phyloP scores from a whole-genome alignment of 805 yeast species.

The Myxozyma sirexii region DNA sequence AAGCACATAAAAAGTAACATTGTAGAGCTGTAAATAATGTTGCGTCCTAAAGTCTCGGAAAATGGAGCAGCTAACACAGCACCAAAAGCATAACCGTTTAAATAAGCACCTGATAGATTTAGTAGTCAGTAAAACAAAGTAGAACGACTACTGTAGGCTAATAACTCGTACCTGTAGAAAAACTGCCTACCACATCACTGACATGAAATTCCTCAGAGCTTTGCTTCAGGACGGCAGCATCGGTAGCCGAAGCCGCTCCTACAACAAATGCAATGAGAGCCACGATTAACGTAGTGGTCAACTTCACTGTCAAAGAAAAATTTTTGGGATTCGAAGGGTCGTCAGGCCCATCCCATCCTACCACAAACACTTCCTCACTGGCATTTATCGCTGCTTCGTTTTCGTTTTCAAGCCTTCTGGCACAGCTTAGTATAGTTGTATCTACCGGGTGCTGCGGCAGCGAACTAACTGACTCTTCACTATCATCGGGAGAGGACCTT shows the following conservation, averaged over 20 bases:
- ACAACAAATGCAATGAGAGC: constrained; percentile 26
- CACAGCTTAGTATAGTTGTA: background rate
- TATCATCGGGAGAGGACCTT: too few species aligned
- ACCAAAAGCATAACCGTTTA: constrained; percentile 63
- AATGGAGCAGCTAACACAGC: constrained; percentile 56
- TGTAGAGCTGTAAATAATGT: constrained; percentile 59
- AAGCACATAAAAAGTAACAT: constrained; percentile 31
- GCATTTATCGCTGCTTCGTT: background rate
- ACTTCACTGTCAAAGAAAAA: constrained; percentile 5
- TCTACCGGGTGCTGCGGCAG: background rate
- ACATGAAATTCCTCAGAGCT: constrained; percentile 23
- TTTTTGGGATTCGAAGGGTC: constrained; percentile 30
- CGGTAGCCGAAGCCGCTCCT: constrained; percentile 27
- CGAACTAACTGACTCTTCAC: too few species aligned
- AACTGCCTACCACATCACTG: constrained; percentile 24
- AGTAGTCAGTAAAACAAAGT: too few species aligned
- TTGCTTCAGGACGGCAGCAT: constrained; percentile 24
- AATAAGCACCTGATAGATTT: constrained; percentile 43
- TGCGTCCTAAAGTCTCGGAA: constrained; percentile 70
- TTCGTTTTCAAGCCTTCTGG: background rate
- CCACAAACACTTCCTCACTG: constrained; percentile 15
- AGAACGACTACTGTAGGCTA: background rate
- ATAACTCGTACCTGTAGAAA: constrained; percentile 20
- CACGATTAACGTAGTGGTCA: constrained; percentile 24
- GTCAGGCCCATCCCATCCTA: constrained; percentile 29